Conservation (phyloP, 2,329 filamentous ascomycete genomes). For the Botryotinia globosa region DNA sequence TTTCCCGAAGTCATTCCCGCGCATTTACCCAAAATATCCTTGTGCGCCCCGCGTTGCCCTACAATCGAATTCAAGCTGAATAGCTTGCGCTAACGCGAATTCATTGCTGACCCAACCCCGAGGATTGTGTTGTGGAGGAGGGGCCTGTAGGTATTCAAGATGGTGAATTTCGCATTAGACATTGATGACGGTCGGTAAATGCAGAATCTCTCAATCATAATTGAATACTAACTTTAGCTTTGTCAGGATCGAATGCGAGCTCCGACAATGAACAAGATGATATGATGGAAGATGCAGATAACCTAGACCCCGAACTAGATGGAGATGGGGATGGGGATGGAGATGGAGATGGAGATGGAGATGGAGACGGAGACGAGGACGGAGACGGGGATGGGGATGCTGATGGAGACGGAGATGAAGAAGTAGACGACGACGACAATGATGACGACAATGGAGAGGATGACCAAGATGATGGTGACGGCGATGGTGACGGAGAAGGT, state of each 20-base stretch:
- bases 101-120: not conserved
- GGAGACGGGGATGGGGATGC: constrained; percentile 42
- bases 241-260: constrained; percentile 42
- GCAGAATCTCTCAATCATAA: not conserved
- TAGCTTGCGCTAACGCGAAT: constrained; percentile 9
- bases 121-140: not conserved
- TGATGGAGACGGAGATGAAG: constrained; percentile 38
- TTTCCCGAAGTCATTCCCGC: not conserved
- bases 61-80: not conserved
- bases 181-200: constrained; percentile 37
- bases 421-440: constrained; percentile 45
- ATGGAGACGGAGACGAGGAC: constrained; percentile 37
- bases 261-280: constrained; percentile 56
- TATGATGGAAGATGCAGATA: constrained; percentile 51
- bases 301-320: constrained; percentile 39
- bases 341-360: not conserved
- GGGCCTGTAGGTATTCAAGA: constrained; percentile 24
- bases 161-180: constrained; percentile 36
- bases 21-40: not conserved
- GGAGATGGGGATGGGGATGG: constrained; percentile 10
- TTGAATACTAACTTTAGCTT: constrained; percentile 13
- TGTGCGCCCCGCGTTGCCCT: constrained; percentile 7
- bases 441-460: constrained; percentile 38
- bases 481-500: constrained; percentile 46
- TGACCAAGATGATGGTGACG: constrained; percentile 40